Evolutionary conservation across 768 basidiomycete genomes (phyloP).

Genomic region (Tylopilus sp.): DNA sequence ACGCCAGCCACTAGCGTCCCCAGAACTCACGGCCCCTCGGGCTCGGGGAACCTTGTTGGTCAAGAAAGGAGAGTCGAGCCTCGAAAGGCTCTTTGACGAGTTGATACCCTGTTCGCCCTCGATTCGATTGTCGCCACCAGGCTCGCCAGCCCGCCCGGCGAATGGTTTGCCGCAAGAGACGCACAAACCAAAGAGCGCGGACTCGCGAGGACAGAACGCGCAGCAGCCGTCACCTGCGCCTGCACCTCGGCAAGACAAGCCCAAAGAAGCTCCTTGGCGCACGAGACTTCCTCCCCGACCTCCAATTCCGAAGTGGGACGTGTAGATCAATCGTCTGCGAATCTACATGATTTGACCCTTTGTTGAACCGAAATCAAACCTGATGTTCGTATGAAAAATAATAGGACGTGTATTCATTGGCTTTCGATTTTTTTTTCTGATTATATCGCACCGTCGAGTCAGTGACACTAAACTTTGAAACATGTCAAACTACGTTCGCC

Average conservation of each 20-base stretch:
- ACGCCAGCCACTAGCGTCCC: conserved; percentile 13
- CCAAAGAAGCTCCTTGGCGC: conserved; percentile 17
- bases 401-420: too few relatives aligned
- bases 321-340: conserved; percentile 5
- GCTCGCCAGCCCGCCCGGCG: conserved; percentile 6
- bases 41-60: neutral
- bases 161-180: conserved; percentile 1
- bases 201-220: neutral
- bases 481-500: too few relatives aligned
- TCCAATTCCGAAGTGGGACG: conserved; percentile 32
- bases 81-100: conserved; percentile 14
- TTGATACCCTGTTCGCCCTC: conserved; percentile 16
- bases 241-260: conserved; percentile 5
- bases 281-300: conserved; percentile 27
- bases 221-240: neutral
- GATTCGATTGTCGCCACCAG: conserved; percentile 18
- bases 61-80: conserved; percentile 2
- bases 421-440: too few relatives aligned
- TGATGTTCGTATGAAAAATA: too few relatives aligned
- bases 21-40: neutral
- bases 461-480: too few relatives aligned
- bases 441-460: too few relatives aligned
- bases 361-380: too few relatives aligned
- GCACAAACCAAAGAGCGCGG: neutral
- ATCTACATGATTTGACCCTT: too few relatives aligned